Percentiles rank a stretch among this genome's conserved stretches.
Conservation (phyloP, 306 rosid species). For the Prunus mira region DNA sequence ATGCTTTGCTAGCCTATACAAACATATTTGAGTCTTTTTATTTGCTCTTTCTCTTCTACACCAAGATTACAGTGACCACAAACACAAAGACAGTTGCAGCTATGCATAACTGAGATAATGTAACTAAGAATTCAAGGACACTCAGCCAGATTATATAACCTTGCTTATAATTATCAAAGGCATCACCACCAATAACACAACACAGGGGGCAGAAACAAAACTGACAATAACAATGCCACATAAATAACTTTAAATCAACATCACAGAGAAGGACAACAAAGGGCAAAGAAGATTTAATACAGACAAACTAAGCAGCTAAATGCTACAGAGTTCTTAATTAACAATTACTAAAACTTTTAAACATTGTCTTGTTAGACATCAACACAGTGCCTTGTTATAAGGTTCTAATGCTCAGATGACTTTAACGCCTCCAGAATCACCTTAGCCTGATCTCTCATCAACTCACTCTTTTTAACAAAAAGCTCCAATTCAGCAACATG, state of each 20-base stretch:
- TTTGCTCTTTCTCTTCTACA: not conserved
- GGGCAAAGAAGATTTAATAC: not conserved
- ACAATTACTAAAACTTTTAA: not conserved
- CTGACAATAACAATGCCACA: not conserved
- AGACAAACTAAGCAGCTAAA: not conserved
- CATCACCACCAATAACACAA: not conserved
- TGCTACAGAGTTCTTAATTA: not conserved
- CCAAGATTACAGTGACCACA: not conserved
- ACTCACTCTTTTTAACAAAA: slow-evolving; percentile 25
- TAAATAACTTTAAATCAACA: not conserved
- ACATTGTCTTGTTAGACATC: too few relatives aligned
- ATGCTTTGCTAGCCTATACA: not conserved
- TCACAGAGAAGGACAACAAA: not conserved
- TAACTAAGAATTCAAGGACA: not conserved
- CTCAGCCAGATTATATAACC: not conserved
- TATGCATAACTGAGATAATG: not conserved
- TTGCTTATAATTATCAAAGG: not conserved
- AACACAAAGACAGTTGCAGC: not conserved
- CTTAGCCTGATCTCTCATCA: slow-evolving; percentile 34
- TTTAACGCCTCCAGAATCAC: slow-evolving; percentile 40
- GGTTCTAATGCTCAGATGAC: slow-evolving; percentile 17
- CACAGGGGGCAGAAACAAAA: not conserved
- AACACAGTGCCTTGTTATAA: too few relatives aligned
- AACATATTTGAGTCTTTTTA: not conserved
- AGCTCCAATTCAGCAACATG: slow-evolving; percentile 50